A percentile compares a stretch with the other conserved stretches of the same genome.
These are phyloP conservation scores for Kluyveromyces marxianus DNA, from an alignment of 1,139 yeast species.

Conservation along the genomic window DNA sequence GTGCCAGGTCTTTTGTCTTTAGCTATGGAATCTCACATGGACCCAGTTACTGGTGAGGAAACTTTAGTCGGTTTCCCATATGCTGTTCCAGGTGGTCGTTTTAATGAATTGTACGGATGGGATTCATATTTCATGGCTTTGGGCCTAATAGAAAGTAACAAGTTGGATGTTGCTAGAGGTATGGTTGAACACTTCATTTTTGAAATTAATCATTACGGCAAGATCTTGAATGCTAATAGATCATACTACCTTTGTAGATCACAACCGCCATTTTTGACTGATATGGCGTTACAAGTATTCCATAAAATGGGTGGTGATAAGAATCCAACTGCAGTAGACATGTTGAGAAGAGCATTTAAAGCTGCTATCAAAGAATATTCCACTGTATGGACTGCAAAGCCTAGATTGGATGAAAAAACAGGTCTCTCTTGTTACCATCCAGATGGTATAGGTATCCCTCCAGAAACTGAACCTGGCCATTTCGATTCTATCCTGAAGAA, in stretches of 20 bases:
- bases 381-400: conserved; percentile 69
- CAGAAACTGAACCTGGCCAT: conserved; percentile 92
- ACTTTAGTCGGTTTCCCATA: conserved; percentile 69
- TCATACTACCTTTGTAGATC: conserved; percentile 87
- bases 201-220: conserved; percentile 86
- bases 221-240: conserved; percentile 89
- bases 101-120: conserved; percentile 97
- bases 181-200: conserved; percentile 91
- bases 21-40: conserved; percentile 49
- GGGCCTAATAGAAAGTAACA: conserved; percentile 62
- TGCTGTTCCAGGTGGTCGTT: conserved; percentile 95
- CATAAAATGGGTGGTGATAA: conserved; percentile 43
- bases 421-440: conserved; percentile 91
- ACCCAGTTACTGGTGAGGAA: conserved; percentile 42
- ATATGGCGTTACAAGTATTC: conserved; percentile 74
- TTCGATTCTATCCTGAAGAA: conserved; percentile 67
- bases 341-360: conserved; percentile 53
- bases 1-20: conserved; percentile 84
- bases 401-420: conserved; percentile 67
- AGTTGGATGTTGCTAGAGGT: conserved; percentile 68
- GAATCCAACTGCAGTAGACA: conserved; percentile 45
- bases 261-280: conserved; percentile 97
- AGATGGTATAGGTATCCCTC: conserved; percentile 85
- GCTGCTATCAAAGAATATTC: conserved; percentile 87
- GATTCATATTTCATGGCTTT: conserved; percentile 90